Percentiles rank a stretch among this genome's conserved stretches.
phyloP scores from a whole-genome alignment of 1,139 yeast genomes.

The Lodderomyces orthopsilosis region DNA sequence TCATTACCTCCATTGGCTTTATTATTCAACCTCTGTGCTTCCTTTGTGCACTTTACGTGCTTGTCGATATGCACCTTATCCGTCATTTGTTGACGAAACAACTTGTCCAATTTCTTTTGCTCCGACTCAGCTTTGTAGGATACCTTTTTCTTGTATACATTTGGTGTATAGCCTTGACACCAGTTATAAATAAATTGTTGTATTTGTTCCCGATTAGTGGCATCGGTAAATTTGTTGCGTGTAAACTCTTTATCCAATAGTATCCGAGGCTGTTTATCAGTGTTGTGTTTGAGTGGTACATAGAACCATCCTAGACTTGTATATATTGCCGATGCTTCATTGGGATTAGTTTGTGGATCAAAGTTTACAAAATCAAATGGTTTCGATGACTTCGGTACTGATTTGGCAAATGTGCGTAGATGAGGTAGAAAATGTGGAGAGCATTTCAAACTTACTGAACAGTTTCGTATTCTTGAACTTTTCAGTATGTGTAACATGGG shows the following conservation, averaged over 20 bases:
- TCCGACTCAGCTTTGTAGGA: not conserved
- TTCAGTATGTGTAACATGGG: not conserved
- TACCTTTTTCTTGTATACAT: not conserved
- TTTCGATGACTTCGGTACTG: not conserved
- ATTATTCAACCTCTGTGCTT: not conserved
- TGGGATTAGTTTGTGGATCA: constrained; percentile 14
- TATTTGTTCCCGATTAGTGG: not conserved
- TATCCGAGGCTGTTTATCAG: constrained; percentile 14
- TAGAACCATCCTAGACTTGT: constrained; percentile 36
- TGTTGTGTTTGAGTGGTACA: constrained; percentile 18
- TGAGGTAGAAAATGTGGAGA: not conserved
- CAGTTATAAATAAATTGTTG: constrained; percentile 7
- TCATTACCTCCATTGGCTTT: not conserved
- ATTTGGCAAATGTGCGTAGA: not conserved
- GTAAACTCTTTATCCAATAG: constrained; percentile 8
- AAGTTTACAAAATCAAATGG: constrained; percentile 1
- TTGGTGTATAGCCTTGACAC: constrained; percentile 3
- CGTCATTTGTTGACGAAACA: not conserved
- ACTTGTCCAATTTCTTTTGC: not conserved
- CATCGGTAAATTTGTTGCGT: not conserved
- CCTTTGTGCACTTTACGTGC: not conserved
- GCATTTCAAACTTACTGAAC: not conserved
- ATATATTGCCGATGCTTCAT: constrained; percentile 19
- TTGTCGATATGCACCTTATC: not conserved
- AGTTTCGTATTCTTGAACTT: not conserved